Percentiles rank a stretch among this genome's conserved stretches.
Conservation (phyloP, 1,139 yeast genomes). For the Candida sojae region DNA sequence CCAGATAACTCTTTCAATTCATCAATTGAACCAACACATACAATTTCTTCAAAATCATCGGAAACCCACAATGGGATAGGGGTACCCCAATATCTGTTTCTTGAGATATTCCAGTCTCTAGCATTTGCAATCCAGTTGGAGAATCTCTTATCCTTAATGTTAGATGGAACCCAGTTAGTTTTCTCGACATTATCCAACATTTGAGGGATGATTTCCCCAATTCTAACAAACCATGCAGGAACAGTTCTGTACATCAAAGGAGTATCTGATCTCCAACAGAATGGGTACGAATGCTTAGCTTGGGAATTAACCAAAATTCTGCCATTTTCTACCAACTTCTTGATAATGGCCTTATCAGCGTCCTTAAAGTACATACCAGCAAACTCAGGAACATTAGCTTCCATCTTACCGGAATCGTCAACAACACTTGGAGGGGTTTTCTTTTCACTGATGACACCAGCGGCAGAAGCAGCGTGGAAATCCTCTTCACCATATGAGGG, state of each 20-base stretch:
- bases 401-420: conserved; percentile 88
- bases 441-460: conserved; percentile 73
- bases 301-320: conserved; percentile 76
- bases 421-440: conserved; percentile 88
- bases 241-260: conserved; percentile 95
- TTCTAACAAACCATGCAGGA: conserved; percentile 98
- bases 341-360: conserved; percentile 90
- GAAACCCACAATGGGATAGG: conserved; percentile 98
- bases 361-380: conserved; percentile 90
- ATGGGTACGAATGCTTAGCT: conserved; percentile 94
- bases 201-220: conserved; percentile 81
- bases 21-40: conserved; percentile 87
- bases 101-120: conserved; percentile 97
- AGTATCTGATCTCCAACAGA: conserved; percentile 99
- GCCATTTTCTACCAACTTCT: conserved; percentile 76
- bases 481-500: conserved; percentile 99
- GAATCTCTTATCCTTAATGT: conserved; percentile 91
- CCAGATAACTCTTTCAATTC: conserved; percentile 88
- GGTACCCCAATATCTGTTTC: conserved; percentile 99
- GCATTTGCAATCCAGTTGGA: conserved; percentile 98
- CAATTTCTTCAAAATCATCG: conserved; percentile 89
- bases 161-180: conserved; percentile 93
- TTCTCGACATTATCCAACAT: conserved; percentile 83
- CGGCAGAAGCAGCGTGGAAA: conserved; percentile 76
- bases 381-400: conserved; percentile 70